phyloP scores from a whole-genome alignment of 2,329 filamentous ascomycete genomes.

The Bipolaris cookei region DNA sequence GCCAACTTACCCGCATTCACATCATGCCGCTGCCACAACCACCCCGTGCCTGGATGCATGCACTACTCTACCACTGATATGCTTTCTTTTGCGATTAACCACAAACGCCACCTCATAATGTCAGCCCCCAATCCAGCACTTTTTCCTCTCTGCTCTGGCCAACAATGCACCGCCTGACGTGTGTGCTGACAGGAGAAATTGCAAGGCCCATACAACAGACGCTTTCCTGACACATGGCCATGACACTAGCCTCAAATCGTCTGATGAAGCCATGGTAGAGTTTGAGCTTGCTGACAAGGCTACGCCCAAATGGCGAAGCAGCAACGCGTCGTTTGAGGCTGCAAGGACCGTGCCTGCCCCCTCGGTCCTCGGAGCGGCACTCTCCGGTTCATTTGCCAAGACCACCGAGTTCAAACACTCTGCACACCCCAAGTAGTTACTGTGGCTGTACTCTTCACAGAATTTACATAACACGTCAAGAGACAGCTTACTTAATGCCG shows the following conservation, averaged over 20 bases:
- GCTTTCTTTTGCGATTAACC: neutral
- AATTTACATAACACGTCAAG: neutral
- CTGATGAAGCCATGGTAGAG: neutral
- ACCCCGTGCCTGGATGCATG: neutral
- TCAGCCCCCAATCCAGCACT: neutral
- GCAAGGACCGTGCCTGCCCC: neutral
- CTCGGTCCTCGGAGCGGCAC: slow-evolving; percentile 10
- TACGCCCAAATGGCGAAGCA: neutral
- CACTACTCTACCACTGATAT: neutral
- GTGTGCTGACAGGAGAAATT: neutral
- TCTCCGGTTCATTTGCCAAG: slow-evolving; percentile 10
- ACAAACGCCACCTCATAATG: neutral
- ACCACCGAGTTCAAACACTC: slow-evolving; percentile 10
- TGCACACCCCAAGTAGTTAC: neutral
- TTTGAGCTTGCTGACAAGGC: neutral
- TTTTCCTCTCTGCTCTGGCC: neutral
- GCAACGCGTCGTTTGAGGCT: neutral
- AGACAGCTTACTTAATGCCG: slow-evolving; percentile 26
- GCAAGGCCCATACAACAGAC: neutral
- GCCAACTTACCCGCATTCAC: neutral
- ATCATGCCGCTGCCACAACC: neutral
- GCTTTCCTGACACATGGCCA: neutral
- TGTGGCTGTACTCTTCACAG: slow-evolving; percentile 2
- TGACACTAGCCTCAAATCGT: neutral
- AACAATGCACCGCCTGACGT: too few species aligned